A percentile compares a stretch with the other conserved stretches of the same genome.
phyloP scores from a whole-genome alignment of 495 filamentous ascomycete genomes.

The Penicillium coffeae region DNA sequence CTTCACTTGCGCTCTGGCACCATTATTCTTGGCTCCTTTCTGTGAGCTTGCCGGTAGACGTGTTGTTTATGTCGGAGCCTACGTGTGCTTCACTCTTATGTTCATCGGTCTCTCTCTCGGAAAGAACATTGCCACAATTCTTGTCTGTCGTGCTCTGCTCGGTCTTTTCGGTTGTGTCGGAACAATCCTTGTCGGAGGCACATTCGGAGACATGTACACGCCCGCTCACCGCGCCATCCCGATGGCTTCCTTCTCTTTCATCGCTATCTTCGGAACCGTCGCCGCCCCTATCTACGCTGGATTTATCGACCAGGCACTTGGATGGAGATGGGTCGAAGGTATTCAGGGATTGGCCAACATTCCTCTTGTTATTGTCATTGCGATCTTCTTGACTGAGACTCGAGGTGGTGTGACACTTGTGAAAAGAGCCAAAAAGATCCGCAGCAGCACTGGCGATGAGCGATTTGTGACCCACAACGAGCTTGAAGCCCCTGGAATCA shows the following conservation, averaged over 20 bases:
- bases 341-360: slow-evolving; percentile 69
- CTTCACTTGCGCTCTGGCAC: slow-evolving; percentile 39
- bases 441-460: slow-evolving; percentile 54
- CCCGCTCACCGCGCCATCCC: slow-evolving; percentile 72
- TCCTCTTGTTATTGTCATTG: slow-evolving; percentile 50
- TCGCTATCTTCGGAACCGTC: slow-evolving; percentile 73
- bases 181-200: slow-evolving; percentile 75
- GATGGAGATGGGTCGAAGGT: slow-evolving; percentile 82
- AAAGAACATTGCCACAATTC: slow-evolving; percentile 65
- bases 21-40: slow-evolving; percentile 43
- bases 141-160: slow-evolving; percentile 65
- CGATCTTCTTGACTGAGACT: slow-evolving; percentile 63
- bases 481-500: slow-evolving; percentile 34
- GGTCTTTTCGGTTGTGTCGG: slow-evolving; percentile 75
- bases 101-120: slow-evolving; percentile 41
- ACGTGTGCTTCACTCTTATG: slow-evolving; percentile 36
- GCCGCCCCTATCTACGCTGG: slow-evolving; percentile 68
- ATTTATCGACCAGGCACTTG: slow-evolving; percentile 60
- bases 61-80: slow-evolving; percentile 37
- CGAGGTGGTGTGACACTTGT: slow-evolving; percentile 56
- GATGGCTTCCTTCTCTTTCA: slow-evolving; percentile 74
- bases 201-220: slow-evolving; percentile 68
- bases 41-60: slow-evolving; percentile 41
- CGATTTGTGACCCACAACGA: slow-evolving; percentile 68
- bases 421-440: slow-evolving; percentile 58